These are phyloP conservation scores for Dictyostelium brefeldianum DNA, from an alignment of 78 protist genomes.

Conservation along the genomic window DNA sequence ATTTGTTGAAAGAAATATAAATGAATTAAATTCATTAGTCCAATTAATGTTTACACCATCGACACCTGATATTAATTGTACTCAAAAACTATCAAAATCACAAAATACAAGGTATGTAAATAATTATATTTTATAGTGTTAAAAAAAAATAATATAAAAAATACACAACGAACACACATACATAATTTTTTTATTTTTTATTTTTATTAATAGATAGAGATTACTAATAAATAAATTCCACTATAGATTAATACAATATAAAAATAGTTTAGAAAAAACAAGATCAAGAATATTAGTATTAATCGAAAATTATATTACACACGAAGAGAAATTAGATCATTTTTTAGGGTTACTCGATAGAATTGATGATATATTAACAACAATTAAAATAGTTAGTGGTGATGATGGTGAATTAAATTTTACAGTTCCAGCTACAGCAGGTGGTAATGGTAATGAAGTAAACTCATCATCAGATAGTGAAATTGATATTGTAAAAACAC, in stretches of 20 bases:
- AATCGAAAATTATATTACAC: constrained; percentile 35
- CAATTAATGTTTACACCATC: constrained; percentile 73
- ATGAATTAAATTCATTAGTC: constrained; percentile 46
- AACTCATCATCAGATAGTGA: background rate
- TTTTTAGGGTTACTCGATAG: constrained; percentile 52
- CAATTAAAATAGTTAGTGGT: constrained; percentile 22
- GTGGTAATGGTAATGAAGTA: background rate
- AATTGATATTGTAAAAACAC: background rate
- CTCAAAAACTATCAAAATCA: constrained; percentile 49
- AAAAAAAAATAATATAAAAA: too few relatives aligned
- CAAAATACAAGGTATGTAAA: constrained; percentile 39
- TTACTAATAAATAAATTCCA: background rate
- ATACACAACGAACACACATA: too few relatives aligned
- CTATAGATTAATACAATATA: constrained; percentile 37
- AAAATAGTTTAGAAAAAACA: constrained; percentile 23
- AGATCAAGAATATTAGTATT: constrained; percentile 44
- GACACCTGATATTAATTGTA: constrained; percentile 64
- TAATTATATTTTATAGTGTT: background rate
- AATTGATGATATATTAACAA: constrained; percentile 54
- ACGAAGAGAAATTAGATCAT: constrained; percentile 31
- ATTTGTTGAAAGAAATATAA: constrained; percentile 52
- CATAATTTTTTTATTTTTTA: background rate
- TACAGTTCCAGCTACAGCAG: background rate
- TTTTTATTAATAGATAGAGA: background rate
- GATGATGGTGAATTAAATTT: constrained; percentile 33